Evolutionary conservation across 345 rosid species (phyloP).

Genomic region (Lepidium africanum): DNA sequence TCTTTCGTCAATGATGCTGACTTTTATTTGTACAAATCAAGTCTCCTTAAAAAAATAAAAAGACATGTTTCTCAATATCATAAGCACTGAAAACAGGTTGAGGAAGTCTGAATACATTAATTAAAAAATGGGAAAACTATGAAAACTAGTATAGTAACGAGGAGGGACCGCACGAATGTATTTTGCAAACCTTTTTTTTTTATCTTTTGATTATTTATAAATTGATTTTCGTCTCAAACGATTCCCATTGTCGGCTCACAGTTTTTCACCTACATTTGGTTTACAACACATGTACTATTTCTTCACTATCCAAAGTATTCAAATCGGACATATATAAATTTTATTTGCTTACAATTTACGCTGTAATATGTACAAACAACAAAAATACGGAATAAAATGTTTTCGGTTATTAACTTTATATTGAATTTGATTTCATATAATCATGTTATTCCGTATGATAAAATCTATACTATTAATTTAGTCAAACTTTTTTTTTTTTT

Average conservation of each 20-base stretch:
- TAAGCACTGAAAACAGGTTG: background rate
- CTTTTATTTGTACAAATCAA: constrained; percentile 8
- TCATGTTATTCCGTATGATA: too few species aligned
- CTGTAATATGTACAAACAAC: background rate
- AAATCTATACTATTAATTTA: too few species aligned
- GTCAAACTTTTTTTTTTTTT: too few species aligned
- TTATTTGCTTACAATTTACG: background rate
- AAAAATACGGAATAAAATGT: too few species aligned
- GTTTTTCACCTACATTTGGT: constrained; percentile 12
- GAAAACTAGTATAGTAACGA: constrained; percentile 13
- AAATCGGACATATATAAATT: background rate
- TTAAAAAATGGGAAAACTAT: constrained; percentile 5
- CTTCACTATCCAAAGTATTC: background rate
- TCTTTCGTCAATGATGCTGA: constrained; percentile 27
- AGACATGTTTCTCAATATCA: background rate
- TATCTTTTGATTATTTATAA: background rate
- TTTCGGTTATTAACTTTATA: too few species aligned
- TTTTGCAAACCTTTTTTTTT: background rate
- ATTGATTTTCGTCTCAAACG: background rate
- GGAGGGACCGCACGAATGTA: constrained; percentile 29
- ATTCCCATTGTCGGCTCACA: constrained; percentile 23
- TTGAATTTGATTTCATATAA: too few species aligned
- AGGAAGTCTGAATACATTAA: background rate
- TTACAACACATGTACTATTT: constrained; percentile 10
- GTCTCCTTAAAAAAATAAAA: background rate